A percentile compares a stretch with the other conserved stretches of the same genome.
These are phyloP conservation scores for Truncatella angustata DNA, from an alignment of 2,329 filamentous ascomycete species.

Conservation along the genomic window DNA sequence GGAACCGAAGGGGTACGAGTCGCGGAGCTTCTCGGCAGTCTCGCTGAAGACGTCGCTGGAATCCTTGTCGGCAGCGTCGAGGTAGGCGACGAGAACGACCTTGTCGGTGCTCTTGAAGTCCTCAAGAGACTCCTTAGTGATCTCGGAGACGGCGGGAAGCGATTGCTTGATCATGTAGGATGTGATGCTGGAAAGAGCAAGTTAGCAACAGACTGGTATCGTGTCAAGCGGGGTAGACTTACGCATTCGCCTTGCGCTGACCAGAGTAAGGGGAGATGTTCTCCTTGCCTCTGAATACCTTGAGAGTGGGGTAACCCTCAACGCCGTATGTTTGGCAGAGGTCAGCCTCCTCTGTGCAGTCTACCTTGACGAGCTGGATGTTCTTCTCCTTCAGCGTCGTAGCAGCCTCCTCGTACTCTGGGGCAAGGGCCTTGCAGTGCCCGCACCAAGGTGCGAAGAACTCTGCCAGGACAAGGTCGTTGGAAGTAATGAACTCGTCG, in stretches of 20 bases:
- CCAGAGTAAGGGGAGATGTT: conserved; percentile 81
- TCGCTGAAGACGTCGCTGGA: conserved; percentile 82
- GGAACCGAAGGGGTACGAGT: conserved; percentile 89
- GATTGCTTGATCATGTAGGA: conserved; percentile 99
- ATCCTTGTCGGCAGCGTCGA: conserved; percentile 75
- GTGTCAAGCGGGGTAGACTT: conserved; percentile 33
- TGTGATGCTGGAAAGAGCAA: conserved; percentile 60
- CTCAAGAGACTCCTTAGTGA: conserved; percentile 79
- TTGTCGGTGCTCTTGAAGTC: conserved; percentile 99
- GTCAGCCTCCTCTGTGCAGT: conserved; percentile 92
- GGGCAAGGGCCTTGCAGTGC: conserved; percentile 97
- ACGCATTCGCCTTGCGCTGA: conserved; percentile 81
- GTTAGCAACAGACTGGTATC: too few relatives aligned
- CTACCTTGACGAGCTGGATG: conserved; percentile 81
- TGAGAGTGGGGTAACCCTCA: conserved; percentile 97
- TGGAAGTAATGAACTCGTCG: conserved; percentile 77
- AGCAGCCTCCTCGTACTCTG: conserved; percentile 85
- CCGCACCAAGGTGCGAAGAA: conserved; percentile 98
- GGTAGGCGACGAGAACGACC: conserved; percentile 89
- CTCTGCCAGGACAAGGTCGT: conserved; percentile 90
- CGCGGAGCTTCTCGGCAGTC: conserved; percentile 74
- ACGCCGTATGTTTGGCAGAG: conserved; percentile 89
- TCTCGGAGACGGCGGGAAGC: conserved; percentile 82
- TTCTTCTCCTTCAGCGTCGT: conserved; percentile 84
- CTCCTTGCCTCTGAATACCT: conserved; percentile 93